These are phyloP conservation scores for Lactifluus volemus DNA, from an alignment of 768 basidiomycete species.

Conservation along the genomic window DNA sequence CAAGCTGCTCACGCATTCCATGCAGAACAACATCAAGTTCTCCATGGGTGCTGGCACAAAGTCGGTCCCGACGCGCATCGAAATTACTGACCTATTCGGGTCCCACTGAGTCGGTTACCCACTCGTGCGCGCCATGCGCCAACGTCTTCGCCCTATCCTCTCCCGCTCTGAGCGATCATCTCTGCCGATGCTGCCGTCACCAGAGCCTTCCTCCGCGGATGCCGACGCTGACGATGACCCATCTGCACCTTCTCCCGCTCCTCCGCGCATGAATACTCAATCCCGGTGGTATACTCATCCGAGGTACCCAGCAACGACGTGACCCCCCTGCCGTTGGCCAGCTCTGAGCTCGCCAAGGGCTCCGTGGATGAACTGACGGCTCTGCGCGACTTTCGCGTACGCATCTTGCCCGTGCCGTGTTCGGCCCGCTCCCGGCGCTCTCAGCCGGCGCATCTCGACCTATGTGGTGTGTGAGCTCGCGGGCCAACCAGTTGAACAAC, in stretches of 20 bases:
- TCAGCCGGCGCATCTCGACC: too few species aligned
- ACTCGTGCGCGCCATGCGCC: slow-evolving; percentile 59
- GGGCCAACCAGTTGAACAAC: slow-evolving; percentile 72
- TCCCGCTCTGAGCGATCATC: slow-evolving; percentile 20
- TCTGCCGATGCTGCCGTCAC: neutral
- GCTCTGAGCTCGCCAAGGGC: slow-evolving; percentile 89
- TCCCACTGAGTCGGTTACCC: too few species aligned
- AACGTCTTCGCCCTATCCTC: slow-evolving; percentile 48
- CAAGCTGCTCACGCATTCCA: too few species aligned
- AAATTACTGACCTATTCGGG: too few species aligned
- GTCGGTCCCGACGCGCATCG: slow-evolving; percentile 85
- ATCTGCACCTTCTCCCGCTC: neutral
- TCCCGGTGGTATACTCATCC: slow-evolving; percentile 92
- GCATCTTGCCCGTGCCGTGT: slow-evolving; percentile 89
- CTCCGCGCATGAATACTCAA: slow-evolving; percentile 41
- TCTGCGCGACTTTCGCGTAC: slow-evolving; percentile 88
- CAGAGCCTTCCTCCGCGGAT: neutral
- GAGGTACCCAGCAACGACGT: slow-evolving; percentile 81
- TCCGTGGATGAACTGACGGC: slow-evolving; percentile 81
- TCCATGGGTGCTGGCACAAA: slow-evolving; percentile 51
- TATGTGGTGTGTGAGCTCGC: slow-evolving; percentile 85
- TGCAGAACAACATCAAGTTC: too few species aligned
- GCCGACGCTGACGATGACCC: neutral
- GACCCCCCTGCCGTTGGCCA: slow-evolving; percentile 79
- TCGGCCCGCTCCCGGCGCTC: slow-evolving; percentile 80